A percentile compares a stretch with the other conserved stretches of the same genome.
These are phyloP conservation scores for Starmerella stellata DNA, from an alignment of 805 yeast genomes.

Conservation along the genomic window DNA sequence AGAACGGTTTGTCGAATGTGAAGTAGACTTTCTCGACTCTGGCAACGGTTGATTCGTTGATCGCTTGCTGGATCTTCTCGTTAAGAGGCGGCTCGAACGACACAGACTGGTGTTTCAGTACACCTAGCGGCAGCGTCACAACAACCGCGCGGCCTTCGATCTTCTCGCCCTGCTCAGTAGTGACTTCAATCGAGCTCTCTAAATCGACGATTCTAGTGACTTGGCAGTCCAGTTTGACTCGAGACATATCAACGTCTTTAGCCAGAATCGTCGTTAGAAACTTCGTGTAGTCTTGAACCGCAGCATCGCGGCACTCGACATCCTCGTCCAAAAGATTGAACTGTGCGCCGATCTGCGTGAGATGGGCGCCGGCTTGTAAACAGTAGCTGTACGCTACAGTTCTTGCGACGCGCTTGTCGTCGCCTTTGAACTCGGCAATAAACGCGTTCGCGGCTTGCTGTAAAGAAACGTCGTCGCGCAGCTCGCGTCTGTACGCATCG, in stretches of 20 bases:
- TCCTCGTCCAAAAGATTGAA: not conserved
- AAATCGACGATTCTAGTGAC: slow-evolving; percentile 9
- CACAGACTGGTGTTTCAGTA: slow-evolving; percentile 13
- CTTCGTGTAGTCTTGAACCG: slow-evolving; percentile 13
- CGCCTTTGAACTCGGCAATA: slow-evolving; percentile 1
- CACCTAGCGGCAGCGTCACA: slow-evolving; percentile 16
- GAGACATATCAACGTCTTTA: slow-evolving; percentile 10
- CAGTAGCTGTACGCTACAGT: slow-evolving; percentile 8
- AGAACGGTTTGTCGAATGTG: slow-evolving; percentile 45
- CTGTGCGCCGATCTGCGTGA: slow-evolving; percentile 7
- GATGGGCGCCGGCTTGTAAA: slow-evolving; percentile 7
- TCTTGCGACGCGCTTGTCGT: slow-evolving; percentile 8
- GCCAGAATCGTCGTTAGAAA: slow-evolving; percentile 9
- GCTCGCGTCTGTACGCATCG: slow-evolving; percentile 10
- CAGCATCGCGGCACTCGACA: slow-evolving; percentile 17
- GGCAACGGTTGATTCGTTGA: slow-evolving; percentile 25
- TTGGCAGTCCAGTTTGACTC: slow-evolving; percentile 9
- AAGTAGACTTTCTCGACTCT: slow-evolving; percentile 54
- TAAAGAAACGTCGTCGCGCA: slow-evolving; percentile 7
- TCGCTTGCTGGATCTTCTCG: slow-evolving; percentile 7
- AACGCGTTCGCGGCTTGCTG: slow-evolving; percentile 10
- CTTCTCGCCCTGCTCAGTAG: slow-evolving; percentile 10
- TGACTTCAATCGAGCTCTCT: slow-evolving; percentile 12
- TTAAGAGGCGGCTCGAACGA: slow-evolving; percentile 16
- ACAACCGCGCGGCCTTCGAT: slow-evolving; percentile 17